phyloP scores from a whole-genome alignment of 768 basidiomycete genomes.

The Neoboletus magnificus region DNA sequence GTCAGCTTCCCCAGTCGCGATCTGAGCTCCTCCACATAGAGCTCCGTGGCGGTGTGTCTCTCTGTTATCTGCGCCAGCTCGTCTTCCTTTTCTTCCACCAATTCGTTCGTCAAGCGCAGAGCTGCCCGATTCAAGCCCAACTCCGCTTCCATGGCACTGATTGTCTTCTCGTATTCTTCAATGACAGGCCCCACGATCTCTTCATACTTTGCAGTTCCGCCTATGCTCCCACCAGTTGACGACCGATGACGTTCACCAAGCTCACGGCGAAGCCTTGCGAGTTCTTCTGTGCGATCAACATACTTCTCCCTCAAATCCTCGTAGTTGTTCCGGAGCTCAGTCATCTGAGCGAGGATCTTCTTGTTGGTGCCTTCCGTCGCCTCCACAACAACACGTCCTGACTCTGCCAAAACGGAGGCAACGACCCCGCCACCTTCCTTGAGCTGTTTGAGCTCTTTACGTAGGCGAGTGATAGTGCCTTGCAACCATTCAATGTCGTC shows the following conservation, averaged over 20 bases:
- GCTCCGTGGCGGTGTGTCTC: conserved; percentile 73
- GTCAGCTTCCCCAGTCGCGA: conserved; percentile 73
- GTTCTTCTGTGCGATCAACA: conserved; percentile 85
- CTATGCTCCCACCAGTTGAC: conserved; percentile 55
- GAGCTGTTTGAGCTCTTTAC: conserved; percentile 80
- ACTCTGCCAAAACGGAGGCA: conserved; percentile 25
- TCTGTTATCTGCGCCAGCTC: conserved; percentile 64
- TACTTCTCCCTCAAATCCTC: conserved; percentile 81
- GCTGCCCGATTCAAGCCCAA: conserved; percentile 84
- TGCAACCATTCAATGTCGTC: conserved; percentile 98
- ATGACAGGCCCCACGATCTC: conserved; percentile 97
- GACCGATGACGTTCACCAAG: conserved; percentile 69
- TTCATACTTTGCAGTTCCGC: conserved; percentile 77
- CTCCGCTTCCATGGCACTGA: conserved; percentile 91
- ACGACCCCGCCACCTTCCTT: conserved; percentile 58
- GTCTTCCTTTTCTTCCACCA: conserved; percentile 89
- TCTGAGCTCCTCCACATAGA: conserved; percentile 85
- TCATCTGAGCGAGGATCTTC: conserved; percentile 76
- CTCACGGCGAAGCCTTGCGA: conserved; percentile 75
- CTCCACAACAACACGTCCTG: conserved; percentile 31
- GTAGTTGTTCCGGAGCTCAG: conserved; percentile 81
- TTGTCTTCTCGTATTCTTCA: conserved; percentile 98
- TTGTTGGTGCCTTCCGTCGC: conserved; percentile 62
- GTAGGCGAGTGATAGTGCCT: conserved; percentile 74
- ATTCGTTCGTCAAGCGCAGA: conserved; percentile 84